phyloP scores from a whole-genome alignment of 495 filamentous ascomycete genomes.

The Rostrohypoxylon terebratum region DNA sequence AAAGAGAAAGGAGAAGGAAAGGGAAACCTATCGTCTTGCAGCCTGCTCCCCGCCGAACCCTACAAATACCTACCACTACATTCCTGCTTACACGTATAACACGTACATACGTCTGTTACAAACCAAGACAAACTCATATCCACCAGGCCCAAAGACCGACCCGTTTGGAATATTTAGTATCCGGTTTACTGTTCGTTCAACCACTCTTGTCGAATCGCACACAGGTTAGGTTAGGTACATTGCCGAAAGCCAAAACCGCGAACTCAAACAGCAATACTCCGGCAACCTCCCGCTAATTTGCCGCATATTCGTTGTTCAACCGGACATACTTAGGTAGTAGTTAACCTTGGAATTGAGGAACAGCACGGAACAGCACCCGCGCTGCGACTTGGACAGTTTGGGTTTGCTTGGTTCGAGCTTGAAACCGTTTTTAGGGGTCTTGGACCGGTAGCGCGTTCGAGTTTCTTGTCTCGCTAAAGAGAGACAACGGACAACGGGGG shows the following conservation, averaged over 20 bases:
- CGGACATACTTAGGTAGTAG: background rate
- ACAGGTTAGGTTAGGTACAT: constrained; percentile 34
- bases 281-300: constrained; percentile 29
- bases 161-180: constrained; percentile 12
- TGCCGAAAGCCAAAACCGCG: constrained; percentile 29
- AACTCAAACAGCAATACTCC: constrained; percentile 20
- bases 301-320: constrained; percentile 2
- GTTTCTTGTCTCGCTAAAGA: constrained; percentile 33
- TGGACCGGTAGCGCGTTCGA: constrained; percentile 27
- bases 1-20: constrained; percentile 37
- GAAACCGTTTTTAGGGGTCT: constrained; percentile 30
- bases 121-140: constrained; percentile 30
- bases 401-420: constrained; percentile 33
- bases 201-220: constrained; percentile 13
- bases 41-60: constrained; percentile 27
- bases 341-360: constrained; percentile 3
- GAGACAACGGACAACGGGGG: constrained; percentile 28
- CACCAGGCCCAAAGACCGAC: constrained; percentile 15
- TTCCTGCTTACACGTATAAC: constrained; percentile 18
- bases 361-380: constrained; percentile 21
- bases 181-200: background rate
- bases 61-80: constrained; percentile 16
- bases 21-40: constrained; percentile 22
- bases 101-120: constrained; percentile 37
- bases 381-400: background rate